These are phyloP conservation scores for Entomortierella lignicola DNA, from an alignment of 192 early-diverging fungal genomes.

Conservation along the genomic window DNA sequence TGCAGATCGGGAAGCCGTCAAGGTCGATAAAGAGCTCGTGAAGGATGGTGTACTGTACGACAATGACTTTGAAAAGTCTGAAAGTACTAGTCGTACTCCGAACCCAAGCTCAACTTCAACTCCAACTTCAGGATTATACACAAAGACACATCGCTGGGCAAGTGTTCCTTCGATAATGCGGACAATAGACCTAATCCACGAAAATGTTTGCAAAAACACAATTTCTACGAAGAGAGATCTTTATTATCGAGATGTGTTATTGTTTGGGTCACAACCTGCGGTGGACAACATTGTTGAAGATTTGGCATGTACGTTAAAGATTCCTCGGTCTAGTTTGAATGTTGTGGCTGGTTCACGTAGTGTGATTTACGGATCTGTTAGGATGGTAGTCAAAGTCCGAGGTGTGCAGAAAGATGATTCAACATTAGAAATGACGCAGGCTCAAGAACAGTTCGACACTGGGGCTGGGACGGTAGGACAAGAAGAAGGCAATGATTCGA, in stretches of 20 bases:
- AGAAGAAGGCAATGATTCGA: not conserved
- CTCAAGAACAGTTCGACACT: too few species aligned
- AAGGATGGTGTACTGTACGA: not conserved
- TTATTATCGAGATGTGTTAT: constrained; percentile 29
- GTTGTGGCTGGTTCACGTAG: constrained; percentile 36
- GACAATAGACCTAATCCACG: constrained; percentile 15
- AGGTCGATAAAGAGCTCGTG: not conserved
- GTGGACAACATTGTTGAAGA: constrained; percentile 41
- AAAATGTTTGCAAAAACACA: constrained; percentile 4
- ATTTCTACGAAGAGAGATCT: constrained; percentile 34
- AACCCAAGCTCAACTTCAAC: too few species aligned
- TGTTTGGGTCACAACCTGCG: constrained; percentile 22
- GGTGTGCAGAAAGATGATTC: not conserved
- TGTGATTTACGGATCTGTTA: constrained; percentile 27
- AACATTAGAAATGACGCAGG: too few species aligned
- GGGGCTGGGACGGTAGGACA: too few species aligned
- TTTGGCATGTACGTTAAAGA: constrained; percentile 30
- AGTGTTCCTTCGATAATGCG: constrained; percentile 4
- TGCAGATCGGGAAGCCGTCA: not conserved
- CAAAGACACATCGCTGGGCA: not conserved
- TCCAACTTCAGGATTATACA: not conserved
- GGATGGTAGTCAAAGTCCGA: constrained; percentile 5
- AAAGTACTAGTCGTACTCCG: too few species aligned
- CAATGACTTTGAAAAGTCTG: too few species aligned
- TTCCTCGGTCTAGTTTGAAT: constrained; percentile 33